Evolutionary conservation across 2,329 filamentous ascomycete genomes (phyloP), one percentile per base, ranked within the genome.

Genomic region (Trichoderma afroharzianum): DNA sequence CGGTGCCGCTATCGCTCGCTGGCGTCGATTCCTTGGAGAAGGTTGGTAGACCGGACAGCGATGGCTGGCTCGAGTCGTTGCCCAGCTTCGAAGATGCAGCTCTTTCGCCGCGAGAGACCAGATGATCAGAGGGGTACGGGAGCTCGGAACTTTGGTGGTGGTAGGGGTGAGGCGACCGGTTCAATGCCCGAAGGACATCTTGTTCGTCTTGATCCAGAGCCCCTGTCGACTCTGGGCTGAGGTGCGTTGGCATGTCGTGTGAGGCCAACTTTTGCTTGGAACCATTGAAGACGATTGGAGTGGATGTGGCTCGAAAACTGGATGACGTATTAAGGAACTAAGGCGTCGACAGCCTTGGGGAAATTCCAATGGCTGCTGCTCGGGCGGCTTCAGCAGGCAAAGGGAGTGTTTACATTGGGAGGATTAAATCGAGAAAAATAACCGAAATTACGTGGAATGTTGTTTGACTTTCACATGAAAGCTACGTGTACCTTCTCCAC

Each of bases 1-100:
- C 95, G 21, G 95, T 97, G 28, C 95, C 95, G 79, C 94, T 97
- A 76, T 97, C 95, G 80, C 93, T 97, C 12, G 88, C 88, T 2
- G 90, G 87, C 1, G 87, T 85, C 5, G 88, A 88, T 66, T 88
- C 86, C 74, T 84, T 86, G 71, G 83, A 80, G 73, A 84, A 81
- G 58, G 77, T 75, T 72, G 76, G n/a, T 71, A 68, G 28, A 8
- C 30, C 18, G 12, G 76, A 75, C 8, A 76, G 75, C 33, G 79
- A 78, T n/a, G 72, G 71, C 32, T 73, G 74, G 66, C 72, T 73
- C 69, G 72, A 69, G 70, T 73, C 75, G 72, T 73, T 71, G 61
- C 74, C 58, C 32, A 71, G 26, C 47, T 73, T 70, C 55, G 75
- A 72, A 61, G 71, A 63, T 24, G 63, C 66, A 33, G 64, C 21